These are phyloP conservation scores for Globisporangium viniferum DNA, from an alignment of 352 stramenopile genomes.

Conservation along the genomic window DNA sequence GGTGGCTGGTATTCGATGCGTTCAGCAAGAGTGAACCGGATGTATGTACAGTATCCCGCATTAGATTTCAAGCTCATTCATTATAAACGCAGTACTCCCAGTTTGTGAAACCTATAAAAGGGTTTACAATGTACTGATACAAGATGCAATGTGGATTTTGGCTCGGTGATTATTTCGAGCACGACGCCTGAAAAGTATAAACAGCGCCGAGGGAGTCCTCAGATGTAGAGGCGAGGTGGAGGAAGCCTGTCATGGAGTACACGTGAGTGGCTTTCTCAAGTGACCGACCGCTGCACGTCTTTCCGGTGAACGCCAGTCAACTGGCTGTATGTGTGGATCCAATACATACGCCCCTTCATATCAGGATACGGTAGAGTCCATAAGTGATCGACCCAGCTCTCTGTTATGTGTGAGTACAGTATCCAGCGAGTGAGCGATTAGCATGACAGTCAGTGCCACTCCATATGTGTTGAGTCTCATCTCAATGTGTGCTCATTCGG, in stretches of 20 bases:
- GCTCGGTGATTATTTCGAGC: not conserved
- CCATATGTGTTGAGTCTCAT: not conserved
- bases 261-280: not conserved
- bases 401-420: not conserved
- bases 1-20: not conserved
- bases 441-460: not conserved
- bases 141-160: not conserved
- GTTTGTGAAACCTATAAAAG: not conserved
- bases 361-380: too few relatives aligned
- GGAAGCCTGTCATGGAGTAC: not conserved
- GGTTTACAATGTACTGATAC: not conserved
- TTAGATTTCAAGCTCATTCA: too few relatives aligned
- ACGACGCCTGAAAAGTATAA: not conserved
- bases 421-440: not conserved
- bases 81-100: not conserved
- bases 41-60: not conserved
- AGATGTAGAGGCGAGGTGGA: constrained; percentile 5
- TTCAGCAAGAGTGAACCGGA: not conserved
- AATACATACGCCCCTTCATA: not conserved
- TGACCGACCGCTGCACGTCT: not conserved
- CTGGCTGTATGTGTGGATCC: not conserved
- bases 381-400: too few relatives aligned
- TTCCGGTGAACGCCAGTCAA: not conserved
- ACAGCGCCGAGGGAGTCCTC: not conserved
- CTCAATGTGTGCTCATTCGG: not conserved